These are phyloP conservation scores for Raphanus sativus DNA, from an alignment of 345 rosid genomes.

Conservation along the genomic window DNA sequence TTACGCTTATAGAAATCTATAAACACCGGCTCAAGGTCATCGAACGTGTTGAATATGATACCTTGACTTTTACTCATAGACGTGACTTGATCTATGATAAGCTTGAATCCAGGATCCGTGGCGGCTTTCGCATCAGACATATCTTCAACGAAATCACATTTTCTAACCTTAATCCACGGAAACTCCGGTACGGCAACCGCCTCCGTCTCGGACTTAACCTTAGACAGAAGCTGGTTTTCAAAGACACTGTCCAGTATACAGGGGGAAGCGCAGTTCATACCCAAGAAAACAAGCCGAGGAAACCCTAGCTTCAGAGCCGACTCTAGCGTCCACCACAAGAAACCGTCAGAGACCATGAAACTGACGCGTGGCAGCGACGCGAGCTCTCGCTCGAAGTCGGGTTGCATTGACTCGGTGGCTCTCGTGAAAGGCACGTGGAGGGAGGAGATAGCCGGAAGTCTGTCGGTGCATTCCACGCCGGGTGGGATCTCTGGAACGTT, in stretches of 20 bases:
- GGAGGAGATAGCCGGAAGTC: not conserved
- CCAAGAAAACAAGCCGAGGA: slow-evolving; percentile 15
- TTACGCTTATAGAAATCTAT: slow-evolving; percentile 2
- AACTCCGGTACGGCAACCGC: slow-evolving; percentile 1
- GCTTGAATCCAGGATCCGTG: slow-evolving; percentile 4
- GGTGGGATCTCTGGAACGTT: not conserved
- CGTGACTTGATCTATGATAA: not conserved
- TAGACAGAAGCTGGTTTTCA: not conserved
- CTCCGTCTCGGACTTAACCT: slow-evolving; percentile 4
- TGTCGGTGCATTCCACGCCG: not conserved
- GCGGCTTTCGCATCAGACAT: not conserved
- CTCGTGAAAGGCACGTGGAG: slow-evolving; percentile 1
- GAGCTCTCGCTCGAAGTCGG: slow-evolving; percentile 5
- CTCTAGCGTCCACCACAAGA: slow-evolving; percentile 16
- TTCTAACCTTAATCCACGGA: slow-evolving; percentile 5
- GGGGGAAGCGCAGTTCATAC: not conserved
- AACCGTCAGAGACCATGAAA: slow-evolving; percentile 7
- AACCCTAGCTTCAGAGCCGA: not conserved
- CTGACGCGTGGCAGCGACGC: not conserved
- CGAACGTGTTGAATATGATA: slow-evolving; percentile 2
- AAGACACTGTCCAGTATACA: not conserved
- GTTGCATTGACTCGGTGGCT: slow-evolving; percentile 10
- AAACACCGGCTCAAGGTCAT: slow-evolving; percentile 1
- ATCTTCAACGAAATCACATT: not conserved
- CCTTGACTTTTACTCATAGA: not conserved